Conservation (phyloP, 2,329 filamentous ascomycete genomes). For the Dactylonectria macrodidyma region DNA sequence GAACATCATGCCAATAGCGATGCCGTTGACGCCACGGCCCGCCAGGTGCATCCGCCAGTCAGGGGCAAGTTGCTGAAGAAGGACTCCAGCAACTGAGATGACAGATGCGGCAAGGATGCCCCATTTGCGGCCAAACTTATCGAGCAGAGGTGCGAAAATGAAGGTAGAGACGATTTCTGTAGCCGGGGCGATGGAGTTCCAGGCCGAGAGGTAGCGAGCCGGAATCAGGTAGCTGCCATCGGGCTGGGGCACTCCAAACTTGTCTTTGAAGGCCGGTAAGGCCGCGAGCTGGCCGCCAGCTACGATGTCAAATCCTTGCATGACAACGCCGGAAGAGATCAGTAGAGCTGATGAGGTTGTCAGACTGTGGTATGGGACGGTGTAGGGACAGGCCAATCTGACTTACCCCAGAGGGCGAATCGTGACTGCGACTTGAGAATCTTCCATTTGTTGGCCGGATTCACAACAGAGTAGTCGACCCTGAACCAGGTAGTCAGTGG, state of each 20-base stretch:
- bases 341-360: conserved; percentile 41
- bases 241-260: conserved; percentile 45
- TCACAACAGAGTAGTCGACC: conserved; percentile 44
- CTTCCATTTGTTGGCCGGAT: conserved; percentile 48
- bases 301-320: conserved; percentile 52
- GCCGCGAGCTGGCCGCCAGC: conserved; percentile 50
- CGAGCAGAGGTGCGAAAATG: conserved; percentile 49
- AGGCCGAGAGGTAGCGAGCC: conserved; percentile 49
- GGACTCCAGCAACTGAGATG: conserved; percentile 47
- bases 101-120: conserved; percentile 44
- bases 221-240: conserved; percentile 49
- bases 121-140: conserved; percentile 52
- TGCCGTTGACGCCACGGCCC: conserved; percentile 47
- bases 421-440: conserved; percentile 46
- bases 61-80: conserved; percentile 48
- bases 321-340: conserved; percentile 49
- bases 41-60: conserved; percentile 49
- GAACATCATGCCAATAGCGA: conserved; percentile 54
- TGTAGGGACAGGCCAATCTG: not conserved
- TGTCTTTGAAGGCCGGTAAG: conserved; percentile 46
- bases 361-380: not conserved
- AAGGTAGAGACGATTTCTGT: conserved; percentile 46
- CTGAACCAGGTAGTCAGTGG: conserved; percentile 8
- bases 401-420: conserved; percentile 48
- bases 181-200: conserved; percentile 49